A percentile compares a stretch with the other conserved stretches of the same genome.
phyloP scores from a whole-genome alignment of 176 grass and related monocot genomes.

The Pharus latifolius region DNA sequence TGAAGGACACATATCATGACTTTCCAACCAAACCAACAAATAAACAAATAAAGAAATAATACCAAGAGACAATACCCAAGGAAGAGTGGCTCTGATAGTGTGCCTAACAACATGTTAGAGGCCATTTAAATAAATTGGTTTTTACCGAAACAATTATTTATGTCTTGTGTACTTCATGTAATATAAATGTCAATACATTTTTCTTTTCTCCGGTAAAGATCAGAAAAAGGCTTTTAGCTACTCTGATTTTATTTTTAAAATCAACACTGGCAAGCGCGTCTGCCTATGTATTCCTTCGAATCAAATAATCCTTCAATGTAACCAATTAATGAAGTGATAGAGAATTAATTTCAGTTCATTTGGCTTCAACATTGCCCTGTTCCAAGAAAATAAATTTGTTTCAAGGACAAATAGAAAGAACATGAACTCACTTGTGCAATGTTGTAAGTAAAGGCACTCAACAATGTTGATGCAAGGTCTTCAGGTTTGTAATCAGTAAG shows the following conservation, averaged over 20 bases:
- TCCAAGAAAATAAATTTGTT: neutral
- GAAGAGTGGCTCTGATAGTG: neutral
- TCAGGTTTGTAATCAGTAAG: slow-evolving; percentile 79
- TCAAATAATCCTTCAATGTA: neutral
- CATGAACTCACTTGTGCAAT: slow-evolving; percentile 74
- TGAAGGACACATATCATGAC: slow-evolving; percentile 17
- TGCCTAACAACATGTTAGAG: neutral
- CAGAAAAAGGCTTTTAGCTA: neutral
- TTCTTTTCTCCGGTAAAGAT: neutral
- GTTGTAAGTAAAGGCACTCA: slow-evolving; percentile 97
- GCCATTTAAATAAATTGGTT: neutral
- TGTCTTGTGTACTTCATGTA: neutral
- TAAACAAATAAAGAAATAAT: neutral
- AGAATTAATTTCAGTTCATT: neutral
- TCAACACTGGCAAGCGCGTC: neutral
- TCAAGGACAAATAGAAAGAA: slow-evolving; percentile 2
- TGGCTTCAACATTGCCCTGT: neutral
- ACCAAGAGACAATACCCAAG: neutral
- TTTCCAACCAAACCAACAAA: neutral
- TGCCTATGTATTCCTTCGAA: neutral
- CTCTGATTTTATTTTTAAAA: neutral
- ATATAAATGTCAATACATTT: neutral
- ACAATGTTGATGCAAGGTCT: slow-evolving; percentile 82
- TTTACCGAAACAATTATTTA: neutral
- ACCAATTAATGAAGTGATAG: slow-evolving; percentile 4